These are phyloP conservation scores for Calvatia gigantea DNA, from an alignment of 768 basidiomycete genomes.

Conservation along the genomic window DNA sequence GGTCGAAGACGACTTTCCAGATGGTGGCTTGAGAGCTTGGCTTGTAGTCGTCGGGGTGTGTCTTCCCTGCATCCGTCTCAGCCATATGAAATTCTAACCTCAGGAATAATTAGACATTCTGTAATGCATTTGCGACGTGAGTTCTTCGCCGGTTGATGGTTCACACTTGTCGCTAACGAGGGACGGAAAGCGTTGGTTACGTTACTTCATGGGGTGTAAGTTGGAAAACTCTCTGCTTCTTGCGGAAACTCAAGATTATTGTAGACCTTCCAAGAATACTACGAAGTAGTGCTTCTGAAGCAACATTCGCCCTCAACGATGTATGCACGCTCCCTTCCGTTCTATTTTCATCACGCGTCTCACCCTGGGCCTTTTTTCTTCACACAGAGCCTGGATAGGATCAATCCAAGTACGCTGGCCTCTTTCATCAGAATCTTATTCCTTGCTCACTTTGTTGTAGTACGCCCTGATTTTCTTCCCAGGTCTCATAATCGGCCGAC, in stretches of 20 bases:
- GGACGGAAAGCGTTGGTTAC: slow-evolving; percentile 54
- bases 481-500: slow-evolving; percentile 71
- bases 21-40: slow-evolving; percentile 45
- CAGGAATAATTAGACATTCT: slow-evolving; percentile 34
- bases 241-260: background rate
- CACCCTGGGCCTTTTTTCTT: background rate
- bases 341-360: background rate
- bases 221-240: slow-evolving; percentile 3
- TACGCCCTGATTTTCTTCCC: background rate
- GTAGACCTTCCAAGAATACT: slow-evolving; percentile 74
- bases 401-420: slow-evolving; percentile 53
- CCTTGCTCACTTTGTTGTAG: slow-evolving; percentile 35
- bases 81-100: too few relatives aligned
- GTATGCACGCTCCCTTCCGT: slow-evolving; percentile 33
- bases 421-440: background rate
- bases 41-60: slow-evolving; percentile 39
- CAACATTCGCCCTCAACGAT: slow-evolving; percentile 58
- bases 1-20: slow-evolving; percentile 32
- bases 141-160: slow-evolving; percentile 18
- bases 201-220: slow-evolving; percentile 75
- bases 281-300: slow-evolving; percentile 49
- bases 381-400: slow-evolving; percentile 71
- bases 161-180: slow-evolving; percentile 11
- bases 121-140: slow-evolving; percentile 44
- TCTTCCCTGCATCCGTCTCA: background rate